Evolutionary conservation across 192 early-diverging fungal species (phyloP), one percentile per base, ranked within the genome.

Genomic region (Coemansia sp.): DNA sequence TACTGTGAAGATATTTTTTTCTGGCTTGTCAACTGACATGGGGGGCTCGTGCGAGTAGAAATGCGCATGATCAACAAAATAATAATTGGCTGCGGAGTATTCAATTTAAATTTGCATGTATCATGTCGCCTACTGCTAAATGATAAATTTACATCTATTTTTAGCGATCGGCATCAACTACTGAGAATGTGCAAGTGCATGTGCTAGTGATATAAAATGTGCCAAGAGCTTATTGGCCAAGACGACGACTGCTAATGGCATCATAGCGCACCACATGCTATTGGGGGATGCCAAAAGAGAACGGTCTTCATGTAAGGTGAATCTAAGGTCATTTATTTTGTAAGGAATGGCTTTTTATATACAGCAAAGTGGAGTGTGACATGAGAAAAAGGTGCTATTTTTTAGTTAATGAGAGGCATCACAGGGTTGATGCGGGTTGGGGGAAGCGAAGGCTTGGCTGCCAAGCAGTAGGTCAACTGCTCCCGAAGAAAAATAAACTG

Each of bases 281-380:
- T 26, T 23, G 9, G 21, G 16, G 14, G 42, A 9, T 45, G n/a
- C 42, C 21, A 48, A 48, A 48, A 25, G 47, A 20, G 47, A 48
- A n/a, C 16, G 41, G 41, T 42, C 14, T 42, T n/a, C 16, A 48
- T 48, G 47, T 47, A 16, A 5, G 11, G 38, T 4, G 7, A 16
- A 41, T 41, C 38, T 2, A 13, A 41, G 8, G 14, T 41, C 20
- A 48, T 18, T 48, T 42, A 42, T 16, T 31, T 50, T 50, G 18
- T 50, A 12, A 11, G 20, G 14, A 16, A 38, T 13, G 11, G 39
- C 39, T 50, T 56, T n/a, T 47, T 66, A 66, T 66, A 43, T 66
- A 66, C 64, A 66, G 57, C 31, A 20, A 55, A 55, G 33, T 53
- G 48, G 45, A 38, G 48, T 62, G 61, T 42, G 43, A 64, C 53